These are phyloP conservation scores for Colletotrichum viniferum DNA, from an alignment of 2,329 filamentous ascomycete species.

Conservation along the genomic window DNA sequence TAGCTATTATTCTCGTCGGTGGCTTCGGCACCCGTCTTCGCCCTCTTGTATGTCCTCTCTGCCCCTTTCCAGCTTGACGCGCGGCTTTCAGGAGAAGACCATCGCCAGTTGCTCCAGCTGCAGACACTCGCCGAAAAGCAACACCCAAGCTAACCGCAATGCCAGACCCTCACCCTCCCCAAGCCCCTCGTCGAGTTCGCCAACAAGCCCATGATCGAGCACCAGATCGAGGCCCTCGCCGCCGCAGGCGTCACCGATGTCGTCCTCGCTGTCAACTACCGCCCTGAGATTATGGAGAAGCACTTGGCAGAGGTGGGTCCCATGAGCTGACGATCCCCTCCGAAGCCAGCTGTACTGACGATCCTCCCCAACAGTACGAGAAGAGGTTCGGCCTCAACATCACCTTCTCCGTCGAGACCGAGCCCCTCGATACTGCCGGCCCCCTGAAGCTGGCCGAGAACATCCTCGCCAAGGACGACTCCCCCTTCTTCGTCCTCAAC, in stretches of 20 bases:
- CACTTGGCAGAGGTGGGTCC: conserved; percentile 81
- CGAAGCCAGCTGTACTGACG: conserved; percentile 4
- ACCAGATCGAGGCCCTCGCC: conserved; percentile 95
- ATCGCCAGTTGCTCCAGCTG: not conserved
- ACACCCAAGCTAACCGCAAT: conserved; percentile 13
- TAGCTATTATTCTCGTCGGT: conserved; percentile 99
- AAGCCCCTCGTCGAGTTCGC: conserved; percentile 98
- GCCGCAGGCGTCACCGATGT: conserved; percentile 96
- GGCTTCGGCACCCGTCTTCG: conserved; percentile 98
- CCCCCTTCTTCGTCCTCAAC: conserved; percentile 98
- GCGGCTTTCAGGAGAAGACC: not conserved
- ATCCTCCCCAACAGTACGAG: conserved; percentile 69
- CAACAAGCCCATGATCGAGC: conserved; percentile 99
- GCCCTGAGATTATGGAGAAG: conserved; percentile 96
- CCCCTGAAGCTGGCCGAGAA: conserved; percentile 94
- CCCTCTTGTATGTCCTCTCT: conserved; percentile 74
- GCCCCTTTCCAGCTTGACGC: not conserved
- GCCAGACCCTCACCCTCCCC: conserved; percentile 89
- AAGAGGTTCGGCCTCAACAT: conserved; percentile 92
- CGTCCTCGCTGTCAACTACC: conserved; percentile 97
- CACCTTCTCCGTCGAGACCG: conserved; percentile 94
- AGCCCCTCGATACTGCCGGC: conserved; percentile 93
- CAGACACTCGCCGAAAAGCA: conserved; percentile 14
- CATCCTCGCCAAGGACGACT: conserved; percentile 90
- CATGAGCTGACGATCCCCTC: not conserved